Base-by-base conservation (phyloP, 148 eudicot species). In the Bassia scoparia region DNA sequence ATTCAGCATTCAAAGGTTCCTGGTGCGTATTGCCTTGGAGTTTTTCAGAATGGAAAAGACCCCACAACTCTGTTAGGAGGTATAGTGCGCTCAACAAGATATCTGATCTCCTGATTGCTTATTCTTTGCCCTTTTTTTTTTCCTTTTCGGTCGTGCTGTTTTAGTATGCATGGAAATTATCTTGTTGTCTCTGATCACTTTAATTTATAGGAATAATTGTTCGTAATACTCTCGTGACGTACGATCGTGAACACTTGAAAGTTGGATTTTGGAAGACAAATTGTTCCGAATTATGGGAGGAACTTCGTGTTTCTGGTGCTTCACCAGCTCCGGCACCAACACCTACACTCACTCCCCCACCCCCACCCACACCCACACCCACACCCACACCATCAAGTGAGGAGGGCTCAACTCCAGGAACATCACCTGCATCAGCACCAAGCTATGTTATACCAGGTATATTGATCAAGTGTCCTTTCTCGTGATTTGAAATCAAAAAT, bases 181-280 rank as follows among this genome's bases (percentile, higher is more conserved):
- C 43, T 56, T 14, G 12, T 46, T 26, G 15, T 71, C 62, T 29
- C 26, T 33, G 48, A 34, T 70, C 70, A 33, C 7, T 48, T 53
- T 29, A 69, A 59, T 61, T 26, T 30, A 53, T 78, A 95, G 97
- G 97, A 69, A 95, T 95, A 29, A 58, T 95, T 68, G 96, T 87
- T 60, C 96, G 96, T 70, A 95, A 95, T 84, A 91, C 94, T 71
- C 87, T 95, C 61, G 97, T 95, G 77, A 87, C 84, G 49, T 95
- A 95, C 87, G 98, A 95, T 50, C 97, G 98, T 71, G 87, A 87
- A 78, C 83, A 90, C 81, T 86, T 79, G 58, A 87, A 81, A 76
- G 83, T 95, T 61, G 98, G 98, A 46, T 91, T 95, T 69, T 95
- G 96, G 98, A 95, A 91, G 92, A 95, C 98, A 17, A 95, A 91